These are phyloP conservation scores for Trapa bicornis DNA, from an alignment of 345 rosid species.

Conservation along the genomic window DNA sequence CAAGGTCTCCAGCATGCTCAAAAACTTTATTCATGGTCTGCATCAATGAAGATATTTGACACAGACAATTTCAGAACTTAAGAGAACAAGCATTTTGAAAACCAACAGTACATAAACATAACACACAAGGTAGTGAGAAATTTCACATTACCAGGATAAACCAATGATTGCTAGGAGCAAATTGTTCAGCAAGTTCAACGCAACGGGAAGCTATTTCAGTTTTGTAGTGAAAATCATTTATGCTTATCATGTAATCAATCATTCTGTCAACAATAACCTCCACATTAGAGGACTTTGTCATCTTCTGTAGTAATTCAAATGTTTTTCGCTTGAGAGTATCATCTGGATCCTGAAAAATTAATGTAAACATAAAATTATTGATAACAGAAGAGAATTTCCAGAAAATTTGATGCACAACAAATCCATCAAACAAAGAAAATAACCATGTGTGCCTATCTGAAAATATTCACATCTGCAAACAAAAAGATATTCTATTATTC, in stretches of 20 bases:
- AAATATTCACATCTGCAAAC: background rate
- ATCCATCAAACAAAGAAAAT: background rate
- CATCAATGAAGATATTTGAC: conserved; percentile 7
- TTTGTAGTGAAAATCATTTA: conserved; percentile 90
- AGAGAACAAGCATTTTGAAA: background rate
- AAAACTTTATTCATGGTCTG: conserved; percentile 91
- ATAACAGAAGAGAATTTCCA: background rate
- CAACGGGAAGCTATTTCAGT: conserved; percentile 95
- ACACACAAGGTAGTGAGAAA: background rate
- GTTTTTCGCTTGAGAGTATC: conserved; percentile 95
- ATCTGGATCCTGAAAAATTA: conserved; percentile 76
- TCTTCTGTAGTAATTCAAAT: conserved; percentile 80
- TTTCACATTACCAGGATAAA: conserved; percentile 65
- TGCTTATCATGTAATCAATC: conserved; percentile 95
- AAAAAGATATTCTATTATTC: background rate
- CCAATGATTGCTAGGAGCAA: conserved; percentile 98
- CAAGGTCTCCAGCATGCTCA: conserved; percentile 97
- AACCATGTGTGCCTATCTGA: background rate
- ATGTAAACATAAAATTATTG: background rate
- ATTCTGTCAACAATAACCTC: conserved; percentile 96
- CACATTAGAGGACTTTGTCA: conserved; percentile 95
- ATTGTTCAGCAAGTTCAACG: conserved; percentile 92
- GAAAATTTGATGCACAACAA: background rate
- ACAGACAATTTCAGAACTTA: conserved; percentile 2
- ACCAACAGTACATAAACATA: conserved; percentile 4